These are phyloP conservation scores for Ophiostoma ips DNA, from an alignment of 2,329 filamentous ascomycete genomes.

Conservation along the genomic window DNA sequence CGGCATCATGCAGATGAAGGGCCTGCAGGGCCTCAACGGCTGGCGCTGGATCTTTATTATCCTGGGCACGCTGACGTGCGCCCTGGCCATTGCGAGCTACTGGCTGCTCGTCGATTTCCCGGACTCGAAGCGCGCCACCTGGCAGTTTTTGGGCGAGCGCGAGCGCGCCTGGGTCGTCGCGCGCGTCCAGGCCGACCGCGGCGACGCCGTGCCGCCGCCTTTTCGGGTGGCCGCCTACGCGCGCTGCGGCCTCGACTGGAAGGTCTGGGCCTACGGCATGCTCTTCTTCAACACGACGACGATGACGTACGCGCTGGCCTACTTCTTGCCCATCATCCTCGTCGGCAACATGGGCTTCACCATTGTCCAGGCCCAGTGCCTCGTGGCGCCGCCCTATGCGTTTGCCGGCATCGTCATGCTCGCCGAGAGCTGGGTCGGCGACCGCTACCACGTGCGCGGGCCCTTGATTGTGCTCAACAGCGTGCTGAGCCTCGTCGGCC, in stretches of 20 bases:
- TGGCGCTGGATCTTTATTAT: conserved; percentile 58
- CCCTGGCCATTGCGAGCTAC: conserved; percentile 35
- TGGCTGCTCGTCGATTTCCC: conserved; percentile 52
- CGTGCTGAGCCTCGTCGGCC: conserved; percentile 42
- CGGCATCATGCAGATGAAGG: conserved; percentile 52
- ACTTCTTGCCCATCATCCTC: conserved; percentile 68
- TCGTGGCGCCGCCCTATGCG: conserved; percentile 55
- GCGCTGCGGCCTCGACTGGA: conserved; percentile 33
- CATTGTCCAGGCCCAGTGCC: conserved; percentile 50
- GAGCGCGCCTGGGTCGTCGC: conserved; percentile 40
- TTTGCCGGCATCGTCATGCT: conserved; percentile 53
- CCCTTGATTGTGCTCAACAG: conserved; percentile 50
- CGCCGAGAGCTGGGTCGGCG: conserved; percentile 45
- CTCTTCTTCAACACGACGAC: conserved; percentile 55
- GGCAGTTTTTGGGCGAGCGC: conserved; percentile 36
- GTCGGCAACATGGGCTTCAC: conserved; percentile 47
- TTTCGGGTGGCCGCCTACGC: conserved; percentile 37
- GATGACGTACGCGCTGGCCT: conserved; percentile 61
- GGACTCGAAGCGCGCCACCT: conserved; percentile 36
- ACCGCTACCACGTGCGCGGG: conserved; percentile 52
- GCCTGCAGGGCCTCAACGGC: conserved; percentile 31
- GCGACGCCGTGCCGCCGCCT: conserved; percentile 38
- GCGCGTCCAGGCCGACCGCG: conserved; percentile 42
- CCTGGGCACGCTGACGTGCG: conserved; percentile 39
- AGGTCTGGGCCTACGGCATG: conserved; percentile 48